These are phyloP conservation scores for Xylariaceae sp. DNA, from an alignment of 2,329 filamentous ascomycete genomes.

Conservation along the genomic window DNA sequence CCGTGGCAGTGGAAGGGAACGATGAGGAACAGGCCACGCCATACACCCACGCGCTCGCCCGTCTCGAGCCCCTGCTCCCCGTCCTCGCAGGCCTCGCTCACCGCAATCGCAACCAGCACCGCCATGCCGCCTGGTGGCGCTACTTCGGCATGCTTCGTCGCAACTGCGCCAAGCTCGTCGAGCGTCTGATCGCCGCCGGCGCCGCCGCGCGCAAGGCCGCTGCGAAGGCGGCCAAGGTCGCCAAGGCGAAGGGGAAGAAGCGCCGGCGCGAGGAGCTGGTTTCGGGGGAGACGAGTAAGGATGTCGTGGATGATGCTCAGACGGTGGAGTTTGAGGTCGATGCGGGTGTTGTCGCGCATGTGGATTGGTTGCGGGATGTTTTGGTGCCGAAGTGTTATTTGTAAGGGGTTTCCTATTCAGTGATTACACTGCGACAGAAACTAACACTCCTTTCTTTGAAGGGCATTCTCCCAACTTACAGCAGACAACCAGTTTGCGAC, in stretches of 20 bases:
- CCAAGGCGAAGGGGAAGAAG: constrained; percentile 34
- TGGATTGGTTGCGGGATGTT: constrained; percentile 37
- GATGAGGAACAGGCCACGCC: neutral
- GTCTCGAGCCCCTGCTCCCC: constrained; percentile 31
- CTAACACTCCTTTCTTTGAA: constrained; percentile 24
- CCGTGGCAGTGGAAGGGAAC: neutral
- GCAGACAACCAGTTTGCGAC: constrained; percentile 69
- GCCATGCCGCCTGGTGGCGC: constrained; percentile 71
- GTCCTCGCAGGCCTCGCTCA: constrained; percentile 70
- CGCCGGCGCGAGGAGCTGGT: constrained; percentile 34
- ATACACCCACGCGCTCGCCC: constrained; percentile 24
- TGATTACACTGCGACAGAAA: too few species aligned
- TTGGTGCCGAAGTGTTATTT: constrained; percentile 41
- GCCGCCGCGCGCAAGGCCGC: constrained; percentile 10
- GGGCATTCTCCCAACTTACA: constrained; percentile 62
- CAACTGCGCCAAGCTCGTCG: constrained; percentile 51
- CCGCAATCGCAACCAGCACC: constrained; percentile 90
- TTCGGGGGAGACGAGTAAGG: constrained; percentile 12
- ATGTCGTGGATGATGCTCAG: neutral
- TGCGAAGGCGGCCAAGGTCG: constrained; percentile 12
- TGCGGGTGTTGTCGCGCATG: constrained; percentile 21
- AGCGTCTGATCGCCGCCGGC: constrained; percentile 30
- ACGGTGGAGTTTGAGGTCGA: constrained; percentile 10
- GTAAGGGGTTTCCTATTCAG: constrained; percentile 31
- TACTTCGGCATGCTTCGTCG: constrained; percentile 68